A percentile compares a stretch with the other conserved stretches of the same genome.
These are phyloP conservation scores for Fusarium albosuccineum DNA, from an alignment of 2,329 filamentous ascomycete genomes.

Conservation along the genomic window DNA sequence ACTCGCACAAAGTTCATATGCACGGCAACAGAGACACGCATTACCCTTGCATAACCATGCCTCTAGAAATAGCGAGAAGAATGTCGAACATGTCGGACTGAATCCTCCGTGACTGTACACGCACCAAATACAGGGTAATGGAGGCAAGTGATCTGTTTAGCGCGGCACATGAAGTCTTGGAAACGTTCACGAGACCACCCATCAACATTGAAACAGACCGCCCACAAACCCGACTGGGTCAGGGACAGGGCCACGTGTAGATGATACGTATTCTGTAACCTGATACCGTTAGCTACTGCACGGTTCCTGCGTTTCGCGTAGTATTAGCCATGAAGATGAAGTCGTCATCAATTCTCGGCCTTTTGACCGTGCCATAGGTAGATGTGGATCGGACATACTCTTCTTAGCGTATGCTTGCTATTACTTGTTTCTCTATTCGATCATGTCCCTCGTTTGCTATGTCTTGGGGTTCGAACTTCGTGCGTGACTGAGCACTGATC, in stretches of 20 bases:
- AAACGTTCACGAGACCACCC: conserved; percentile 33
- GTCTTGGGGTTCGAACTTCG: too few relatives aligned
- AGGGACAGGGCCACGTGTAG: conserved; percentile 32
- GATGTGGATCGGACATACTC: too few relatives aligned
- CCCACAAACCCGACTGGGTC: conserved; percentile 8
- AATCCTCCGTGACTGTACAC: conserved; percentile 9
- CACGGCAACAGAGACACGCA: conserved; percentile 23
- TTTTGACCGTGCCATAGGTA: too few relatives aligned
- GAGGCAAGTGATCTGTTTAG: conserved; percentile 29
- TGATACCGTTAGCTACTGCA: background rate
- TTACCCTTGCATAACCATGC: background rate
- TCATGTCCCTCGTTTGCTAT: too few relatives aligned
- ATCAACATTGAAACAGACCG: conserved; percentile 29
- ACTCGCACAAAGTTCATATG: conserved; percentile 10
- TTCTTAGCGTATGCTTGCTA: too few relatives aligned
- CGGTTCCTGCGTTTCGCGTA: too few relatives aligned
- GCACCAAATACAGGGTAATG: background rate
- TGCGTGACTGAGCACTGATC: too few relatives aligned
- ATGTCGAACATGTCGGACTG: conserved; percentile 2
- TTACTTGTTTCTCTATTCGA: too few relatives aligned
- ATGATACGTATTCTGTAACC: conserved; percentile 3
- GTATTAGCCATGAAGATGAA: too few relatives aligned
- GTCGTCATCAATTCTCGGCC: too few relatives aligned
- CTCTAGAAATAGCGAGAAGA: background rate
- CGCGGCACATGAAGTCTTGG: conserved; percentile 34